These are phyloP conservation scores for Theobroma grandiflorum DNA, from an alignment of 441 rosid genomes.

Conservation along the genomic window DNA sequence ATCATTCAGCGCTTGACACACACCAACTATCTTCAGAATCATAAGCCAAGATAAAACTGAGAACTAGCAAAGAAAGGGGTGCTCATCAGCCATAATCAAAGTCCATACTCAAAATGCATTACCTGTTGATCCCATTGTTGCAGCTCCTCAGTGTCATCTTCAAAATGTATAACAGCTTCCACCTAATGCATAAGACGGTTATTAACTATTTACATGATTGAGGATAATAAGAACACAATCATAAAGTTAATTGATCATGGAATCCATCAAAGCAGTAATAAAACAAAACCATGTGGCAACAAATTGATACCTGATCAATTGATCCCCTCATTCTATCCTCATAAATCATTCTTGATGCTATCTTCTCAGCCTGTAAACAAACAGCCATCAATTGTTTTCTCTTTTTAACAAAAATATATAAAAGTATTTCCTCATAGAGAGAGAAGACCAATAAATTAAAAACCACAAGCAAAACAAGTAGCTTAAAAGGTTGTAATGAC, in stretches of 20 bases:
- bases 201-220: neutral
- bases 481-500: neutral
- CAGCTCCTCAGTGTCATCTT: constrained; percentile 94
- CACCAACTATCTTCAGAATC: constrained; percentile 77
- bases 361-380: constrained; percentile 89
- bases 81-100: neutral
- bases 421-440: neutral
- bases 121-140: constrained; percentile 99
- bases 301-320: constrained; percentile 83
- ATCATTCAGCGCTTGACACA: constrained; percentile 94
- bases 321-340: constrained; percentile 99
- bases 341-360: constrained; percentile 95
- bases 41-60: constrained; percentile 6
- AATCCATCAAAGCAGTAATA: neutral
- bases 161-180: constrained; percentile 97
- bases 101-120: neutral
- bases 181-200: constrained; percentile 54
- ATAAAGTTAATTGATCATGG: neutral
- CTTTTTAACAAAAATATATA: neutral
- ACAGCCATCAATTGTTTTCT: constrained; percentile 11
- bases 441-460: neutral
- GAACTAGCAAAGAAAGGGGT: neutral
- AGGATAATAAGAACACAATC: neutral
- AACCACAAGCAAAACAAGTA: constrained; percentile 13
- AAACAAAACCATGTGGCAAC: constrained; percentile 12